Evolutionary conservation across 1,284 basidiomycete genomes (phyloP).

Genomic region (Tranzscheliella williamsii): DNA sequence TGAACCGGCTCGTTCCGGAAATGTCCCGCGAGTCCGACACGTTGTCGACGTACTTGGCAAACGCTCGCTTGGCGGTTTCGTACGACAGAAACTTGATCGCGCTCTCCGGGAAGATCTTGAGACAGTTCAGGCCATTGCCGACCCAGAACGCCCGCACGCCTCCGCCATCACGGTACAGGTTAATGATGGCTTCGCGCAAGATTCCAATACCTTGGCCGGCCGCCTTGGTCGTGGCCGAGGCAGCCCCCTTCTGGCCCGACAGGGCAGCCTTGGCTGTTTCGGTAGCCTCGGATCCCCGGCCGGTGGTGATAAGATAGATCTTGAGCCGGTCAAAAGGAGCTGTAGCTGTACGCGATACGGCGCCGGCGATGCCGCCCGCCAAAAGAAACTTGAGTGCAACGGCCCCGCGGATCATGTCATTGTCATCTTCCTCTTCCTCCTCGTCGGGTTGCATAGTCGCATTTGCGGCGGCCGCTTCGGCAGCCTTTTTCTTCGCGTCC

Average conservation of each 20-base stretch:
- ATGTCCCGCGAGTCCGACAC: slow-evolving; percentile 89
- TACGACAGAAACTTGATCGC: slow-evolving; percentile 98
- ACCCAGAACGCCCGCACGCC: slow-evolving; percentile 92
- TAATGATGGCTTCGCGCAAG: slow-evolving; percentile 73
- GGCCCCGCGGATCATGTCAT: slow-evolving; percentile 69
- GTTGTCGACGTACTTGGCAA: slow-evolving; percentile 86
- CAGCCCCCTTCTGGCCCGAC: slow-evolving; percentile 7
- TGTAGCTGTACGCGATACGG: slow-evolving; percentile 93
- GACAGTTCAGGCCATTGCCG: slow-evolving; percentile 69
- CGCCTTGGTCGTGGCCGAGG: slow-evolving; percentile 21
- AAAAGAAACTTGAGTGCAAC: slow-evolving; percentile 85
- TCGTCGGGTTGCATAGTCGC: slow-evolving; percentile 5
- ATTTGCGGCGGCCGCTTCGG: slow-evolving; percentile 8
- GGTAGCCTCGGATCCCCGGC: slow-evolving; percentile 25
- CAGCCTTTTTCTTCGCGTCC: background rate
- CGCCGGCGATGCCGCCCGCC: slow-evolving; percentile 91
- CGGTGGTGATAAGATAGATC: slow-evolving; percentile 88
- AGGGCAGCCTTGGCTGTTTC: slow-evolving; percentile 17
- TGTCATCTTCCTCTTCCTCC: slow-evolving; percentile 68
- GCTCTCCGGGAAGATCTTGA: slow-evolving; percentile 82
- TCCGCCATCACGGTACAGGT: slow-evolving; percentile 76
- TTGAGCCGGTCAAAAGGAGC: slow-evolving; percentile 97
- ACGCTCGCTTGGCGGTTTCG: slow-evolving; percentile 92
- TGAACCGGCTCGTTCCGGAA: slow-evolving; percentile 85
- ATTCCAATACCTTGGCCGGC: slow-evolving; percentile 63